Base-by-base conservation (phyloP, 345 rosid genomes). In the Angophora floribunda region DNA sequence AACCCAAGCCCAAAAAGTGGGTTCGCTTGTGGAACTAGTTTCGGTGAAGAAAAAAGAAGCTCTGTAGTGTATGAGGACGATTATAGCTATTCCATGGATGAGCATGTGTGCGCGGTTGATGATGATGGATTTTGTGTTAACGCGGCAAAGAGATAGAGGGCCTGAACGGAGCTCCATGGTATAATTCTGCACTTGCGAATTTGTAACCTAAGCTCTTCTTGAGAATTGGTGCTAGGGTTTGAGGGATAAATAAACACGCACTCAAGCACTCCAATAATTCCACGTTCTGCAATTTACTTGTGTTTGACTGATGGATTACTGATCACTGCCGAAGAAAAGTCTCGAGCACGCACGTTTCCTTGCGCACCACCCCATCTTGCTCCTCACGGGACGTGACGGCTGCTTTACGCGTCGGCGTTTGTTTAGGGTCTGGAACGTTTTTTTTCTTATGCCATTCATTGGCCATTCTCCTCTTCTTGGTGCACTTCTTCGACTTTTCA, bases 71-170 rank as follows among this genome's bases (percentile, higher is more conserved):
- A 92, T 8, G 67, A 94, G 84, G 87, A 88, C 87, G 86, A 86
- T 51, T 70, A 93, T 85, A 17, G 93, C 92, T n/a, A 88, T 28
- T 24, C 82, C 88, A 36, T 92, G 92, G 90, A 92, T 45, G 61
- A 92, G 49, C 78, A 87, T 51, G 45, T 89, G 85, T 9, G 89
- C 51, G 24, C 92, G 89, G 88, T 88, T 88, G 86, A 93, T 51
- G 89, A 93, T 26, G 9, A 89, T 88, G 75, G 89, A 57, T 11
- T 57, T 57, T 7, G 89, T 88, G 85, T 78, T 21, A 85, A 87
- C 88, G 36, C 86, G 86, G 88, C 90, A 67, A 36, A 52, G 50
- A 63, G 91, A 91, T 57, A 90, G 90, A 82, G 92, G 92, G 28
- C 85, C 88, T 86, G 91, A 89, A 24, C 3, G 59, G 26, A 16